Percentiles rank a stretch among this genome's conserved stretches.
phyloP scores from a whole-genome alignment of 192 early-diverging fungal genomes.

The Linnemannia schmuckeri region DNA sequence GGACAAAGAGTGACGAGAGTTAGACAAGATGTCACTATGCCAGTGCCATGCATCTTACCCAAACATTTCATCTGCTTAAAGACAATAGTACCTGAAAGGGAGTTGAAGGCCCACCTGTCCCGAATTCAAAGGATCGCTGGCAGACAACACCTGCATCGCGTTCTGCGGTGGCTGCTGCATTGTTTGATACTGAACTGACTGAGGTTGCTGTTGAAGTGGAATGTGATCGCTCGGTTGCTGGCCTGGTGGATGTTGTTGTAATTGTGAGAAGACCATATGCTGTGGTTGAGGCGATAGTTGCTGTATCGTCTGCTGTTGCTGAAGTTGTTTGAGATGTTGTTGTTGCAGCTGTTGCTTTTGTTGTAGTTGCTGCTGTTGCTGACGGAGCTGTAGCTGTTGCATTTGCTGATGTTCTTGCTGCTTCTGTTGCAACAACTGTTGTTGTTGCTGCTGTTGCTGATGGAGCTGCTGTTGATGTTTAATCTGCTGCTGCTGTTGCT shows the following conservation, averaged over 20 bases:
- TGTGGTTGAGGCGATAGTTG: not conserved
- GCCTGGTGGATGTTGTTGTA: not conserved
- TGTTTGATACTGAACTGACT: not conserved
- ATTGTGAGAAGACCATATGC: not conserved
- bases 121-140: not conserved
- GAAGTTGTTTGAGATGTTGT: not conserved
- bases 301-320: conserved; percentile 5
- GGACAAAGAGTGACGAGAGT: no score
- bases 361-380: conserved; percentile 5
- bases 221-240: not conserved
- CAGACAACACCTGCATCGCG: not conserved
- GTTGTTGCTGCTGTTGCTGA: not conserved
- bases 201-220: conserved; percentile 9
- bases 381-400: not conserved
- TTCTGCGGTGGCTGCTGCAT: not conserved
- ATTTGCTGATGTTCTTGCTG: not conserved
- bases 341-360: not conserved
- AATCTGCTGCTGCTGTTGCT: not conserved
- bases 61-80: not conserved
- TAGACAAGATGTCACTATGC: not conserved
- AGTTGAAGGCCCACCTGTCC: not conserved
- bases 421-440: not conserved
- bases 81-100: not conserved
- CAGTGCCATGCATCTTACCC: not conserved
- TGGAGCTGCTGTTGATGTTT: conserved; percentile 4